These are phyloP conservation scores for Phanerochaete sordida DNA, from an alignment of 768 basidiomycete genomes.

Conservation along the genomic window DNA sequence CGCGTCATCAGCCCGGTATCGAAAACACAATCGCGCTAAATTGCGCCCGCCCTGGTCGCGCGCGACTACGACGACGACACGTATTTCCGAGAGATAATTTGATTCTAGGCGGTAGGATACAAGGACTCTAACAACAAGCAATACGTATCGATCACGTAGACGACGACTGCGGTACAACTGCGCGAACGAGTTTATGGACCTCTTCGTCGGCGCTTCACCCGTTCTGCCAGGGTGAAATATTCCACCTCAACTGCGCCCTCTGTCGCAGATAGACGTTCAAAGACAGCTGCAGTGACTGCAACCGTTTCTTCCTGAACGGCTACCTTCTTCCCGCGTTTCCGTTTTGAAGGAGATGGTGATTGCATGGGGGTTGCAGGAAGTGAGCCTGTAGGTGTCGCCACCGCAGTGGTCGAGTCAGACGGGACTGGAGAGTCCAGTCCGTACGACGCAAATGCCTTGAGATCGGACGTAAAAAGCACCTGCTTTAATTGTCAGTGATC, in stretches of 20 bases:
- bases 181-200: too few relatives aligned
- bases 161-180: too few relatives aligned
- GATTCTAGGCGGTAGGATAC: too few relatives aligned
- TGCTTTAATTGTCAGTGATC: constrained; percentile 5
- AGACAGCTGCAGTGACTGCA: background rate
- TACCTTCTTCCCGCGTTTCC: constrained; percentile 7
- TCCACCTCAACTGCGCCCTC: background rate
- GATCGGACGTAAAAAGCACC: constrained; percentile 37
- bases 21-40: background rate
- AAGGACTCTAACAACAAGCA: too few relatives aligned
- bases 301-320: background rate
- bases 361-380: background rate
- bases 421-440: constrained; percentile 22
- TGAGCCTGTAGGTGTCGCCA: background rate
- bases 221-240: constrained; percentile 19
- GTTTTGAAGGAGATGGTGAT: constrained; percentile 12
- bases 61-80: background rate
- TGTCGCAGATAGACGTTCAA: background rate
- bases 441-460: constrained; percentile 32
- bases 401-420: constrained; percentile 1
- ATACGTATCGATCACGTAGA: background rate
- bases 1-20: background rate
- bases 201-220: constrained; percentile 21
- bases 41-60: too few relatives aligned
- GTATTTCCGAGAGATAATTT: too few relatives aligned